Conservation (phyloP, 2,329 filamentous ascomycete species). For the Alternaria burnsii region DNA sequence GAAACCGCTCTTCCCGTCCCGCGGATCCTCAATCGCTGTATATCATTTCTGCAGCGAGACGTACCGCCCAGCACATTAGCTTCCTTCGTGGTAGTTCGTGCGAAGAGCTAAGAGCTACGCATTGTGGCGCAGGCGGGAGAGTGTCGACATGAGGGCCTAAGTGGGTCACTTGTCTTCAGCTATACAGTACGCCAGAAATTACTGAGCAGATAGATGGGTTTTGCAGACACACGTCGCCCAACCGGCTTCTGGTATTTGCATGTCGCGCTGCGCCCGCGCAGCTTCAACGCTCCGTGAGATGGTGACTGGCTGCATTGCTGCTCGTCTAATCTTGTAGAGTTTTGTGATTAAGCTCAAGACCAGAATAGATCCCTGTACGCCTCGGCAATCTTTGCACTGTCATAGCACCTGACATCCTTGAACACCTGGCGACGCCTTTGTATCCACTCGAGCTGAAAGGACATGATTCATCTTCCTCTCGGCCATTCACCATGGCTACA, state of each 20-base stretch:
- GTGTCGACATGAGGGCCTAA: neutral
- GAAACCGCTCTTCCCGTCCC: conserved; percentile 10
- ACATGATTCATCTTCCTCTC: neutral
- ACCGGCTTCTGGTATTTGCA: neutral
- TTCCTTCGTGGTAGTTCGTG: conserved; percentile 2
- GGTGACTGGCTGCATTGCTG: conserved; percentile 20
- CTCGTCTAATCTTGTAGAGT: conserved; percentile 33
- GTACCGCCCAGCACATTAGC: conserved; percentile 6
- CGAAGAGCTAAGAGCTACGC: conserved; percentile 2
- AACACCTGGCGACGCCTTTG: conserved; percentile 4
- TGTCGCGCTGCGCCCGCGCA: conserved; percentile 4
- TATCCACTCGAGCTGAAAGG: neutral
- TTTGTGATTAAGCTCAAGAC: conserved; percentile 14
- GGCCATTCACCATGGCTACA: neutral
- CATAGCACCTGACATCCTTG: conserved; percentile 1
- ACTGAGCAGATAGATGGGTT: neutral
- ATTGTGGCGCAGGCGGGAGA: conserved; percentile 6
- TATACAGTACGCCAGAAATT: neutral
- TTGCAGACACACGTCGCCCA: neutral
- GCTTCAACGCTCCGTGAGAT: conserved; percentile 11
- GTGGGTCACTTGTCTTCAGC: neutral
- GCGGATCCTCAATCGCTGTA: conserved; percentile 12
- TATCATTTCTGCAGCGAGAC: conserved; percentile 18
- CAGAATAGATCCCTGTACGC: conserved; percentile 15
- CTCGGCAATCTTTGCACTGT: conserved; percentile 13